Base-by-base conservation (phyloP, 106 monocot genomes). In the Posidonia australis region DNA sequence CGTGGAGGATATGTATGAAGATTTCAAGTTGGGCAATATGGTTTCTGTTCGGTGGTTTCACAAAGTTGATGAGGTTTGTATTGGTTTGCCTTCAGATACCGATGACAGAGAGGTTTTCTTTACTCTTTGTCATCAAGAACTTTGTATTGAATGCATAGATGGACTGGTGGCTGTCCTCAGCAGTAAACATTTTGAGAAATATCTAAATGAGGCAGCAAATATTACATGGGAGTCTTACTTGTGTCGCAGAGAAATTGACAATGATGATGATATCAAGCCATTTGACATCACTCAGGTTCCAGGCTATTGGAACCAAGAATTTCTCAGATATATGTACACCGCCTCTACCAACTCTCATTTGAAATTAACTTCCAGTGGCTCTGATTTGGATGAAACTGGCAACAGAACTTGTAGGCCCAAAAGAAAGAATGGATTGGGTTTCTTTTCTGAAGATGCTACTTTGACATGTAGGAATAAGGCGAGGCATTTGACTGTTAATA, bases 1-100 rank as follows among this genome's bases (percentile, higher is more conserved):
- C 81, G 77, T 93, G 29, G 93, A 89, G 66, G 93, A 93, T 77
- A 41, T 93, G n/a, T 93, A 93, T 44, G 88, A 85, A 69, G 89
- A 93, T 63, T n/a, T 67, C 48, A 82, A 63, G 36, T 64, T 44
- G 7, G 66, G 71, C 18, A 85, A 77, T 19, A 86, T 83, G 75
- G 89, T 83, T 60, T 76, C 67, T 47, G 89, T 89, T 64, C 85
- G 75, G 42, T 93, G 93, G 93, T 83, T 93, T 73, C 85, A 89
- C 76, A 79, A 83, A 81, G 67, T 79, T 81, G 89, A 89, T 52
- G 93, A 93, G 70, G 80, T 93, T 79, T 71, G 76, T 76, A 51
- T 77, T 73, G 41, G 77, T 73, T 68, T 87, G 65, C 87, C 85
- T 57, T 69, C 70, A 10, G 89, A 83, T 67, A 45, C 74, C 60